Evolutionary conservation across 2,329 filamentous ascomycete genomes (phyloP).

Genomic region (Herpotrichia juniperi): DNA sequence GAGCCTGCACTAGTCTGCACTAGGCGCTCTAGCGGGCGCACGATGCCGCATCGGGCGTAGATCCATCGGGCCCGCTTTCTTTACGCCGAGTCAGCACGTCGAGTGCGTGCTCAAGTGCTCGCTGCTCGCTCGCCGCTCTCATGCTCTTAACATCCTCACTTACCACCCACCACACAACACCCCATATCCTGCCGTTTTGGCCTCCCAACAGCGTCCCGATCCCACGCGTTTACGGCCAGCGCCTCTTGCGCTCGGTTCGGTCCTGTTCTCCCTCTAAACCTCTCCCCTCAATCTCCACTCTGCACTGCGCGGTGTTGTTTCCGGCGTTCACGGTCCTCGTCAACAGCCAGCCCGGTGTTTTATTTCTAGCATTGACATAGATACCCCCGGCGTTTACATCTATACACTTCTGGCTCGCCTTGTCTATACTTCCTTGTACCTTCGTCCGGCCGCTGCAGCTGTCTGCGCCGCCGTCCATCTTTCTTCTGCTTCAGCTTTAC

Average conservation of each 20-base stretch:
- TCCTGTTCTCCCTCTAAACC: constrained; percentile 27
- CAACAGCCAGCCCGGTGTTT: constrained; percentile 22
- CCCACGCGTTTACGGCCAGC: constrained; percentile 49
- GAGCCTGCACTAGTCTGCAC: too few relatives aligned
- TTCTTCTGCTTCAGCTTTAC: constrained; percentile 6
- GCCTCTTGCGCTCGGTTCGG: constrained; percentile 47
- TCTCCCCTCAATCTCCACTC: constrained; percentile 34
- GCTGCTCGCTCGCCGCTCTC: not conserved
- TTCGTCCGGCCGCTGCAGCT: constrained; percentile 10
- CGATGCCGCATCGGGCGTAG: not conserved
- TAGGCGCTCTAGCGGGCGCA: too few relatives aligned
- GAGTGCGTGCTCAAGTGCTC: not conserved
- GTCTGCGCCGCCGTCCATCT: constrained; percentile 10
- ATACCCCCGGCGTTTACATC: constrained; percentile 38
- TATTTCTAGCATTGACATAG: constrained; percentile 35
- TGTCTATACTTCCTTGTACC: constrained; percentile 10
- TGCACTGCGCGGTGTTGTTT: constrained; percentile 36
- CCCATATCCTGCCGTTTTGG: constrained; percentile 42
- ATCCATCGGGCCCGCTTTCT: not conserved
- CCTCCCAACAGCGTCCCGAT: constrained; percentile 32
- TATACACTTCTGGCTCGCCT: not conserved
- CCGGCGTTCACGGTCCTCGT: constrained; percentile 46
- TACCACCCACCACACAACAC: constrained; percentile 20
- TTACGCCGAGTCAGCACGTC: too few relatives aligned
- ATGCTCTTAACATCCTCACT: constrained; percentile 29